Evolutionary conservation across 257 asterid genomes (phyloP).

Genomic region (Solanum gracilifrons): DNA sequence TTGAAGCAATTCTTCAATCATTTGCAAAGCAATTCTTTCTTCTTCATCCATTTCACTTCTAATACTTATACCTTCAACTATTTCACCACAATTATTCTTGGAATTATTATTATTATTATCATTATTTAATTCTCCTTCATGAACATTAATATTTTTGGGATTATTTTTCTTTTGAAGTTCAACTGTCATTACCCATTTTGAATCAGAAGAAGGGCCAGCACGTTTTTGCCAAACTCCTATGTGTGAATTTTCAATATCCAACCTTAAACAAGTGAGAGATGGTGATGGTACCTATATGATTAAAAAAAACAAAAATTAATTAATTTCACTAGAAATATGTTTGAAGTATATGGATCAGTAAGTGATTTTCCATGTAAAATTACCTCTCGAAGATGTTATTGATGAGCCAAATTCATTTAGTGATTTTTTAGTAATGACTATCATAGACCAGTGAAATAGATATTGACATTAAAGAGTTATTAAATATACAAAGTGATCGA

Average conservation of each 20-base stretch:
- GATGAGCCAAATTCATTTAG: background rate
- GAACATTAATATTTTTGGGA: background rate
- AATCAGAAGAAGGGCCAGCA: constrained; percentile 70
- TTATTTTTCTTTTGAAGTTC: constrained; percentile 46
- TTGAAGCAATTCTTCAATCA: constrained; percentile 74
- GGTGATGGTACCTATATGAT: constrained; percentile 38
- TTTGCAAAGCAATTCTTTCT: constrained; percentile 61
- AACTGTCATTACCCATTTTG: constrained; percentile 84
- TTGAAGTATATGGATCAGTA: background rate
- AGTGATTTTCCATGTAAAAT: background rate
- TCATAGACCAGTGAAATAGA: no score
- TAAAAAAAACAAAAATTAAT: background rate
- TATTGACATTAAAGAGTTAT: background rate
- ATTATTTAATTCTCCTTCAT: background rate
- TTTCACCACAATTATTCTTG: background rate
- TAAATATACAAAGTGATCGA: background rate
- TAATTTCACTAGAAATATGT: background rate
- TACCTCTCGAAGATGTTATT: background rate
- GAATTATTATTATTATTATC: background rate
- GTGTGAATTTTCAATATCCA: constrained; percentile 71
- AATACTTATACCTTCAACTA: background rate
- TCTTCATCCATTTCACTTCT: constrained; percentile 49
- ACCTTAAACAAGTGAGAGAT: constrained; percentile 73
- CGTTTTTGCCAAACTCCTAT: constrained; percentile 95
- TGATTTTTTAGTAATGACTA: background rate